phyloP scores from a whole-genome alignment of 352 stramenopile species.

The Phytophthora hibernalis region DNA sequence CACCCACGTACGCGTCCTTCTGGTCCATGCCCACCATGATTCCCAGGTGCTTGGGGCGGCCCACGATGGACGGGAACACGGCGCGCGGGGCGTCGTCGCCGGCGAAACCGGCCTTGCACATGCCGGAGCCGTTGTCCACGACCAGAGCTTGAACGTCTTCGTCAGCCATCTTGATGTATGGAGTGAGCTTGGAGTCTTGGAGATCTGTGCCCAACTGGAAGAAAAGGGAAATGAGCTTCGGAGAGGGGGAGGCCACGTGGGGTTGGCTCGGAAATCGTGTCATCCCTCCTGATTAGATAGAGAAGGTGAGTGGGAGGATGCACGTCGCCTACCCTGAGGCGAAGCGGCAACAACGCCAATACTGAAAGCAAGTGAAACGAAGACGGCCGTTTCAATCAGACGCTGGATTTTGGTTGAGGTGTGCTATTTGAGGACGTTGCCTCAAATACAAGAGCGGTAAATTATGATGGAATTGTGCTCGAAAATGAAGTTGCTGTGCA shows the following conservation, averaged over 20 bases:
- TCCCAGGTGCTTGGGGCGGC: conserved; percentile 94
- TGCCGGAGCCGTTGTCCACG: conserved; percentile 62
- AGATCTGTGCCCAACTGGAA: conserved; percentile 32
- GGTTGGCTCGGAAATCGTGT: conserved; percentile 9
- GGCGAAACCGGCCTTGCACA: conserved; percentile 76
- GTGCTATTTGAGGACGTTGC: conserved; percentile 1
- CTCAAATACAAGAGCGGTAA: conserved; percentile 16
- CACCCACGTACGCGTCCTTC: conserved; percentile 94
- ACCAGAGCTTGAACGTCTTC: conserved; percentile 59
- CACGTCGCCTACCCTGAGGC: conserved; percentile 21
- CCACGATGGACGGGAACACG: conserved; percentile 78
- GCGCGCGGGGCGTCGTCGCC: conserved; percentile 75
- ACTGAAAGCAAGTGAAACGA: conserved; percentile 32
- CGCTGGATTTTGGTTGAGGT: conserved; percentile 18
- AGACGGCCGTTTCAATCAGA: conserved; percentile 25
- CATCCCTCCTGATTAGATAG: conserved; percentile 17
- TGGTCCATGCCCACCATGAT: conserved; percentile 99
- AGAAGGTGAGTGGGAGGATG: background rate
- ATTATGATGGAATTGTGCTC: too few species aligned
- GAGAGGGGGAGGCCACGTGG: conserved; percentile 21
- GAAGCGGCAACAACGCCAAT: conserved; percentile 14
- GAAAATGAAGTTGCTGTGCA: background rate
- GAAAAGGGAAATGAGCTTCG: conserved; percentile 42
- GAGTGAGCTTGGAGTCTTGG: conserved; percentile 25
- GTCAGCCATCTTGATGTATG: conserved; percentile 55